Base-by-base conservation (phyloP, 345 rosid species). In the Nephelium lappaceum region DNA sequence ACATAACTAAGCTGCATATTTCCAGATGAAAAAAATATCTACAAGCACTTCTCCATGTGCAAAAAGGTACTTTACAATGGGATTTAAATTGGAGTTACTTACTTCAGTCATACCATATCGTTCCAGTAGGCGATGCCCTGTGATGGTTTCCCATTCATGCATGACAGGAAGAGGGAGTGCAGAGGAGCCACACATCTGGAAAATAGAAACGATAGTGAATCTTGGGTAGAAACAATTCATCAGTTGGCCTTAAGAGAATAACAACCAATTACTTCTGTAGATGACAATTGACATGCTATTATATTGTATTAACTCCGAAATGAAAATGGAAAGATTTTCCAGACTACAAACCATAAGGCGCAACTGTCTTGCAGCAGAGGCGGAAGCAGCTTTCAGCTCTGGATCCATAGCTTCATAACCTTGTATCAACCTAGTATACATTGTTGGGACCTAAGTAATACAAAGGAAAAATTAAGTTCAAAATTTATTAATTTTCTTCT, bases 101-200 rank as follows among this genome's bases (percentile, higher is more conserved):
- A 88, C 99, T 89, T 96, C 99, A 49, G 99, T 94, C 99, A 96
- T 96, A 76, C 99, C 99, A 77, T 94, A 96, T 81, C 99, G 89
- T 85, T 96, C 99, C 87, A 96, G 82, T 74, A 96, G 98, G 73
- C 95, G 89, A 71, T 96, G 98, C 41, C 97, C 97, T 23, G 99
- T 96, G 83, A 96, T 94, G 68, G 84, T 80, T 86, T 96, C 99
- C 99, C 99, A 96, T 78, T 83, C 89, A 78, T 91, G 92, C 98
- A 96, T 93, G 83, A 96, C 91, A 10, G 98, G 97, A 79, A 87
- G 85, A 78, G 99, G 99, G 55, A 96, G 97, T 83, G 98, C 97
- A 49, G 99, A 91, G 77, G 99, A 96, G 75, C 99, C 99, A 80
- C 89, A 91, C 99, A 96, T 96, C 98, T 96, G 81, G 65, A 31